Evolutionary conservation across 306 rosid genomes (phyloP), one percentile per base, ranked within the genome.

Genomic region (Hippophae rhamnoides): DNA sequence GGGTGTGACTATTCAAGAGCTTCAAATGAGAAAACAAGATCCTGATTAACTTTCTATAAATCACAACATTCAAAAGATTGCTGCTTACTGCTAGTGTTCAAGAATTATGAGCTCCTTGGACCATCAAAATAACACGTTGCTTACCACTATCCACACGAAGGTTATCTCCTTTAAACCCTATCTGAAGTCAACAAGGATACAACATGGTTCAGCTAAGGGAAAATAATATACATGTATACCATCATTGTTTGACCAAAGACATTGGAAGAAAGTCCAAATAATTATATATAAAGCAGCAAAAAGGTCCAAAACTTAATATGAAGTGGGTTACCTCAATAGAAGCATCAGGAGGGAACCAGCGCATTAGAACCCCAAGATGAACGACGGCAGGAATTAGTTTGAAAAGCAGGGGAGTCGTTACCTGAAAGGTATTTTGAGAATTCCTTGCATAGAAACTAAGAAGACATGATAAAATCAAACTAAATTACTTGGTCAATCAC

Each of bases 371-470:
- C 8, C 95, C 99, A 52, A 93, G 89, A 79, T 86, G 99, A 69
- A 89, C 89, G 27, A 93, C 96, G 31, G 89, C 90, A 65, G 97
- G 99, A 57, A 89, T 89, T 64, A 88, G 85, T 86, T 93, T 93
- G 82, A 93, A 93, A 57, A 93, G 95, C 55, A 93, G 57, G 61
- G 99, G 93, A 67, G 99, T 86, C 9, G 97, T 88, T 13, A 93
- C 99, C 99, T 93, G 84, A 68, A 56, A 10, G 13, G 14, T 49
- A 8, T 3, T 8, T 13, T 18, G 5, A 48, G 3, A 49, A 49
- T 12, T 13, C 11, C 50, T 3, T 13, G 13, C 10, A 7, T 9
- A 13, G 53, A 12, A 49, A 49, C 0, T 23, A 6, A 49, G 52
- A 18, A 11, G 8, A 7, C 14, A 12, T 8, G 23, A 49, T 13